Percentiles rank a stretch among this genome's conserved stretches.
Evolutionary conservation across 805 yeast species (phyloP).

Genomic region (Schizosaccharomyces lindneri): DNA sequence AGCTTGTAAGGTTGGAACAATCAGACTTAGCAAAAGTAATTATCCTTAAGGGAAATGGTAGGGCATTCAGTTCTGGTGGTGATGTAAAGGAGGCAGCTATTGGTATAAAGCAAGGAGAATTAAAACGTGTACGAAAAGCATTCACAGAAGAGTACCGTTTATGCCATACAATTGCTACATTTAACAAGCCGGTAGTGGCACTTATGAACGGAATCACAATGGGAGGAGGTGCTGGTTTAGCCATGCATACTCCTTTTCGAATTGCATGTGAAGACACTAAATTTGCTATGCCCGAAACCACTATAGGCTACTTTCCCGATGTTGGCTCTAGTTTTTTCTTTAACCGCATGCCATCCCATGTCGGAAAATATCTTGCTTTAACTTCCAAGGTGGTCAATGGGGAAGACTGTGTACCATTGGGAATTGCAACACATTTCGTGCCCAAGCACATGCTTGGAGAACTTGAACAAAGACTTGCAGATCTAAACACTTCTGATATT

Average conservation of each 20-base stretch:
- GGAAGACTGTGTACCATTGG: slow-evolving; percentile 54
- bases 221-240: slow-evolving; percentile 94
- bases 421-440: slow-evolving; percentile 78
- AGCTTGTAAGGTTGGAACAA: slow-evolving; percentile 24
- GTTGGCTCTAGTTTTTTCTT: slow-evolving; percentile 84
- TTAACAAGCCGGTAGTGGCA: slow-evolving; percentile 64
- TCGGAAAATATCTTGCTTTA: slow-evolving; percentile 66
- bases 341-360: slow-evolving; percentile 54
- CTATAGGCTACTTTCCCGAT: slow-evolving; percentile 87
- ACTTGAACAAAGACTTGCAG: slow-evolving; percentile 39
- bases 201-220: slow-evolving; percentile 72
- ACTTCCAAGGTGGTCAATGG: slow-evolving; percentile 66
- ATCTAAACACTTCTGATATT: slow-evolving; percentile 18
- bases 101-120: slow-evolving; percentile 10
- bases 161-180: slow-evolving; percentile 59
- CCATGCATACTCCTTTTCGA: slow-evolving; percentile 78
- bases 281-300: slow-evolving; percentile 95
- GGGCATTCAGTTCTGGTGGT: slow-evolving; percentile 87
- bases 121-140: slow-evolving; percentile 29
- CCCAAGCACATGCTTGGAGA: slow-evolving; percentile 37
- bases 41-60: slow-evolving; percentile 37
- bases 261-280: slow-evolving; percentile 76
- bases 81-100: slow-evolving; percentile 29
- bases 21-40: slow-evolving; percentile 38
- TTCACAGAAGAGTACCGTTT: slow-evolving; percentile 62